Evolutionary conservation across 140 eudicot genomes (phyloP).

Genomic region (Bidens hawaiensis): DNA sequence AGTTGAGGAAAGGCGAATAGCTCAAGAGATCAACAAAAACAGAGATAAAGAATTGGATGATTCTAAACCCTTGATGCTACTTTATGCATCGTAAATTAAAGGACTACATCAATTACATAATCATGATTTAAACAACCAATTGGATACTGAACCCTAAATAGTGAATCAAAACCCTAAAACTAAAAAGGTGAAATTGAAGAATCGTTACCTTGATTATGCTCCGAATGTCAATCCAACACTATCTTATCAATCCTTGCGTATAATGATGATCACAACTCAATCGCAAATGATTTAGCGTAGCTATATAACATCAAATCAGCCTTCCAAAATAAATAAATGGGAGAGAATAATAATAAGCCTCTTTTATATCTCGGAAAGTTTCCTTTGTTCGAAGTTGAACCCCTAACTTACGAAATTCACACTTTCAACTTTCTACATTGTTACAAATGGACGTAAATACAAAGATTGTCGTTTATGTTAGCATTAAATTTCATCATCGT

Average conservation of each 20-base stretch:
- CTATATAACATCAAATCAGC: background rate
- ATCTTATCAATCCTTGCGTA: background rate
- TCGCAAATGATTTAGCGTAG: background rate
- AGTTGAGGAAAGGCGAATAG: too few species aligned
- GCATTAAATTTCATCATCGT: too few species aligned
- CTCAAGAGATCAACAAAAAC: background rate
- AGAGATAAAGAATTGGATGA: background rate
- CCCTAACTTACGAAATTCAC: background rate
- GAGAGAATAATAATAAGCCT: background rate
- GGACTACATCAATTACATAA: background rate
- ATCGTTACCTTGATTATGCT: conserved; percentile 2
- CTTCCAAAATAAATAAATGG: too few species aligned
- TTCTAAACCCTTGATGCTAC: background rate
- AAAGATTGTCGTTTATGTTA: too few species aligned
- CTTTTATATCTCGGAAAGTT: background rate
- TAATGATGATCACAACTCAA: too few species aligned
- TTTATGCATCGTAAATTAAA: background rate
- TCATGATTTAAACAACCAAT: background rate
- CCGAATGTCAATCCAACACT: too few species aligned
- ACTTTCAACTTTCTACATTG: background rate
- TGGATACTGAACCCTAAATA: background rate
- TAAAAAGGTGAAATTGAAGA: background rate
- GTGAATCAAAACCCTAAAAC: conserved; percentile 3
- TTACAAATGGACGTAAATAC: too few species aligned
- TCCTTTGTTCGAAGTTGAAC: background rate